Evolutionary conservation across 306 rosid genomes (phyloP).

Genomic region (Carpinus viminea): DNA sequence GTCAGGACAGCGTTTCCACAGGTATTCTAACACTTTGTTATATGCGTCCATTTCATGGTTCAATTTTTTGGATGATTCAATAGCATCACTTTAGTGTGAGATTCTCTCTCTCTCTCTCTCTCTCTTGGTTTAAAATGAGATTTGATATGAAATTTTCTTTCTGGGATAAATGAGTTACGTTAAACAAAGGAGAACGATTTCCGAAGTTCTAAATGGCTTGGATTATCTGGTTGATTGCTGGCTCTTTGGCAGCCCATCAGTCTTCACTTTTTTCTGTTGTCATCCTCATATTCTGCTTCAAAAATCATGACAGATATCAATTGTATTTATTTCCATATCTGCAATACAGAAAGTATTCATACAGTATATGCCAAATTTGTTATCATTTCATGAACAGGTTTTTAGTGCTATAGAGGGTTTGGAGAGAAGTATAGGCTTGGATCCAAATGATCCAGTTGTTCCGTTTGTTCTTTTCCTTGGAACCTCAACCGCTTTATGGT

Average conservation of each 20-base stretch:
- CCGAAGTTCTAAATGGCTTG: background rate
- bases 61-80: constrained; percentile 12
- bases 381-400: constrained; percentile 43
- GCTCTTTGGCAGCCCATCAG: background rate
- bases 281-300: background rate
- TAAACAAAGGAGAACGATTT: background rate
- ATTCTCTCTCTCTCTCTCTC: background rate
- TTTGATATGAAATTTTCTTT: constrained; percentile 3
- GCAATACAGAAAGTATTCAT: background rate
- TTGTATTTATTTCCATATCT: background rate
- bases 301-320: background rate
- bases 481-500: constrained; percentile 86
- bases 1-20: constrained; percentile 54
- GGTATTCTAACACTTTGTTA: constrained; percentile 39
- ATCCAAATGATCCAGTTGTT: constrained; percentile 90
- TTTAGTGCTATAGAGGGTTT: constrained; percentile 58
- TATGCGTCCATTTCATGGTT: background rate
- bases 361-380: constrained; percentile 14
- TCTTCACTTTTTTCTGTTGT: background rate
- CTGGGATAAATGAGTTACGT: constrained; percentile 10
- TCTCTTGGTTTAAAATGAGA: background rate
- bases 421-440: constrained; percentile 82
- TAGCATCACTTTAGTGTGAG: constrained; percentile 14
- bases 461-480: constrained; percentile 70
- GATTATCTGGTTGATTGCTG: constrained; percentile 9